A percentile compares a stretch with the other conserved stretches of the same genome.
phyloP scores from a whole-genome alignment of 345 rosid species.

The Moricandia moricandioides region DNA sequence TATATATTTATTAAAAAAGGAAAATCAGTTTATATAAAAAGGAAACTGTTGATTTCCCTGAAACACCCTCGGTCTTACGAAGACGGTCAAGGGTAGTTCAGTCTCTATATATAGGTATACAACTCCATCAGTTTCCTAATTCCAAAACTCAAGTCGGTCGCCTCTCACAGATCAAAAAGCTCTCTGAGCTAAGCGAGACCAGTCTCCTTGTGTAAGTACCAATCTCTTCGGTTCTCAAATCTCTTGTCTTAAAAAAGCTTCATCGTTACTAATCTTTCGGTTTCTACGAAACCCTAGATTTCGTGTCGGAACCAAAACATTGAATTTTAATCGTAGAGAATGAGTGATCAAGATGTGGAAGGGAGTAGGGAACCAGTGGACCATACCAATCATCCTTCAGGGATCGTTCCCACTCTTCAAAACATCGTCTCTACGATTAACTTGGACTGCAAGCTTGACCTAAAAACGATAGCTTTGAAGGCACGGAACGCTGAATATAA shows the following conservation, averaged over 20 bases:
- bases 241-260: background rate
- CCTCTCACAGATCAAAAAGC: background rate
- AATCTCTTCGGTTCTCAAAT: slow-evolving; percentile 36
- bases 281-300: background rate
- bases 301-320: background rate
- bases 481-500: background rate
- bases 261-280: slow-evolving; percentile 11
- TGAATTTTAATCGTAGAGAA: slow-evolving; percentile 32
- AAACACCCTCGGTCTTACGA: background rate
- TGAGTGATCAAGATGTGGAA: slow-evolving; percentile 84
- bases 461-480: background rate
- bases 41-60: background rate
- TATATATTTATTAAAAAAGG: no score
- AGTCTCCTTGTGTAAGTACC: slow-evolving; percentile 11
- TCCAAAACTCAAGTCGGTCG: background rate
- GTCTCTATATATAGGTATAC: background rate
- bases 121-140: no score
- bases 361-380: slow-evolving; percentile 93
- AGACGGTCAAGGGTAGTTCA: no score
- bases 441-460: background rate
- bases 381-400: slow-evolving; percentile 80
- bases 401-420: slow-evolving; percentile 26
- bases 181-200: background rate
- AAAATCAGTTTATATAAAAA: background rate
- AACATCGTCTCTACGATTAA: background rate